Evolutionary conservation across 371 early-diverging fungal genomes (phyloP), one percentile per base, ranked within the genome.

Genomic region (Syncephalastrum racemosum): DNA sequence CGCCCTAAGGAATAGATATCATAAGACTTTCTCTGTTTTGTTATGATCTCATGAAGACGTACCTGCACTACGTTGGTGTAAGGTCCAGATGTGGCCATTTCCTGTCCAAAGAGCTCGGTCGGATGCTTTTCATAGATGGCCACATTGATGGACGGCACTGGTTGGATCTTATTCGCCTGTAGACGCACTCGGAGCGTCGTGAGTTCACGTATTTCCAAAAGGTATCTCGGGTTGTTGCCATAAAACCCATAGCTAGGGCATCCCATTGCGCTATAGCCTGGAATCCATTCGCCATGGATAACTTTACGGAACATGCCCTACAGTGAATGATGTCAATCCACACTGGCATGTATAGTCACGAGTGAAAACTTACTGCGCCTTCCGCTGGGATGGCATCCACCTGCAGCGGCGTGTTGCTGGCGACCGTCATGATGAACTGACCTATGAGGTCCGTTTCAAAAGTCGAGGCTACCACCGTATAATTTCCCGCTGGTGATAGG

Each of bases 401-500:
- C 6, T 67, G 50, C 18, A 89, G 63, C 16, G 71, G 59, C 3
- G 61, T 50, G 36, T 72, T 80, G 44, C 85, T 80, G 36, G 80
- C 79, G 10, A 88, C 68, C 4, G 87, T 83, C 27, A 92, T 66
- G 45, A 79, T 82, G 64, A 85, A 92, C 31, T 82, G 77, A 31
- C 89, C 90, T 43, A 83, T 59, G 48, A 86, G 69, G n/a, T 83
- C 83, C 2, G 90, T 79, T 50, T 91, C 89, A 70, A 81, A 91
- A 0, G 92, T 90, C 42, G 92, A 92, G 0, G 80, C 88, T 4
- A 92, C 81, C 0, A 91, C 71, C 7, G 90, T 90, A 71, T 91
- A 92, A 53, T 79, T 80, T 7, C 87, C 86, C 24, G 83, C 89
- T 88, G 59, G 59, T 7, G 50, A 53, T 31, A 50, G 55, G 59